Evolutionary conservation across 495 filamentous ascomycete species (phyloP).

Genomic region (Penicillium lividum): DNA sequence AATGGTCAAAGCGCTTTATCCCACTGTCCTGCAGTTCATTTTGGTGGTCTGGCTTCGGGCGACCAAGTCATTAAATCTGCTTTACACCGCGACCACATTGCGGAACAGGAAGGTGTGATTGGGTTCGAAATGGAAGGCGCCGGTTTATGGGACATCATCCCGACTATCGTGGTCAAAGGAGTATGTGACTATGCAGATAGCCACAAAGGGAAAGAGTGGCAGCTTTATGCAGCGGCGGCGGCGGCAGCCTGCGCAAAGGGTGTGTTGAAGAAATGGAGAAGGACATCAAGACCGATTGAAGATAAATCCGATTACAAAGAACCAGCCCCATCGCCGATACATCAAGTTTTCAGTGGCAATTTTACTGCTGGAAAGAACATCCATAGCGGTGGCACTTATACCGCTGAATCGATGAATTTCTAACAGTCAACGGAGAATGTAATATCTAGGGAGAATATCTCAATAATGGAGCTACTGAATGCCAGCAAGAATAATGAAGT

Average conservation of each 20-base stretch:
- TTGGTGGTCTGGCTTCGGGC: no score
- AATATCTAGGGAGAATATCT: not conserved
- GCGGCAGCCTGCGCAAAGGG: constrained; percentile 29
- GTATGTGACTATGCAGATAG: constrained; percentile 42
- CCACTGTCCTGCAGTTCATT: no score
- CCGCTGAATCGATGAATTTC: not conserved
- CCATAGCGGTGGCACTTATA: not conserved
- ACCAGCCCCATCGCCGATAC: not conserved
- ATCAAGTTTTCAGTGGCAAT: not conserved
- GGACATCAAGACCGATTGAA: not conserved
- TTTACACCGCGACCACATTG: not conserved
- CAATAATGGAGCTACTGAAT: not conserved
- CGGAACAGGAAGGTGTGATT: constrained; percentile 1
- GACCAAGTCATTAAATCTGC: no score
- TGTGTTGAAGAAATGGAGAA: not conserved
- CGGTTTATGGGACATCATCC: constrained; percentile 26
- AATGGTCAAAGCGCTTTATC: no score
- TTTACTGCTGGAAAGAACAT: constrained; percentile 1
- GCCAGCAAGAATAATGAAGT: not conserved
- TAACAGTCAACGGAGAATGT: not conserved
- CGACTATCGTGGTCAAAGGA: constrained; percentile 17
- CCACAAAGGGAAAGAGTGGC: constrained; percentile 39
- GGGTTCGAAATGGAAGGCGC: constrained; percentile 7
- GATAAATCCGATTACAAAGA: not conserved
- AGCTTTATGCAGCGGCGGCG: constrained; percentile 35